phyloP scores from a whole-genome alignment of 352 stramenopile genomes.

The Phytophthora gonapodyides region DNA sequence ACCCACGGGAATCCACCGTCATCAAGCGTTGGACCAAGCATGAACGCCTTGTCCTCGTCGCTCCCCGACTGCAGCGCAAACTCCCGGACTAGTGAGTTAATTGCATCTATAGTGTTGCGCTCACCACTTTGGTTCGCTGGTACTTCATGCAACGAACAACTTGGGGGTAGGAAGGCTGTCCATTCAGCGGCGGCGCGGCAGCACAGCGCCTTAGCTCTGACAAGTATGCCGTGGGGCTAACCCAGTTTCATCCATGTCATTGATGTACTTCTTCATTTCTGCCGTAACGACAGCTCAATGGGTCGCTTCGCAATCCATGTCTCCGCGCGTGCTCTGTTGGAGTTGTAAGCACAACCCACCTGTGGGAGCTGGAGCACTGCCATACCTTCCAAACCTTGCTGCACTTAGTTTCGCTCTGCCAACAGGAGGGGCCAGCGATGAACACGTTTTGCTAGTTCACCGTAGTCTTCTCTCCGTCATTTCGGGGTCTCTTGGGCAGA shows the following conservation, averaged over 20 bases:
- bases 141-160: background rate
- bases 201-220: background rate
- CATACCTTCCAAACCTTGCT: constrained; percentile 6
- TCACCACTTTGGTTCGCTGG: background rate
- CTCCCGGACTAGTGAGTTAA: background rate
- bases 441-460: background rate
- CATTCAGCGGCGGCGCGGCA: background rate
- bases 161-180: background rate
- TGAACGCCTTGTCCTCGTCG: constrained; percentile 2
- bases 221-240: constrained; percentile 6
- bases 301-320: background rate
- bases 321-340: background rate
- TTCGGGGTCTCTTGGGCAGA: constrained; percentile 2
- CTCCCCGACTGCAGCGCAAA: background rate
- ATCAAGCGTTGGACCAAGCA: background rate
- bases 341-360: background rate
- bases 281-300: background rate
- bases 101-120: background rate
- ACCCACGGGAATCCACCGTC: background rate
- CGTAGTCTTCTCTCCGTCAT: constrained; percentile 1
- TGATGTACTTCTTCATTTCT: constrained; percentile 3
- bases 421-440: too few relatives aligned
- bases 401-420: background rate
- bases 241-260: constrained; percentile 2
- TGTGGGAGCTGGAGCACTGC: background rate